Evolutionary conservation across 805 yeast species (phyloP).

Genomic region (Zygosaccharomyces bailii): DNA sequence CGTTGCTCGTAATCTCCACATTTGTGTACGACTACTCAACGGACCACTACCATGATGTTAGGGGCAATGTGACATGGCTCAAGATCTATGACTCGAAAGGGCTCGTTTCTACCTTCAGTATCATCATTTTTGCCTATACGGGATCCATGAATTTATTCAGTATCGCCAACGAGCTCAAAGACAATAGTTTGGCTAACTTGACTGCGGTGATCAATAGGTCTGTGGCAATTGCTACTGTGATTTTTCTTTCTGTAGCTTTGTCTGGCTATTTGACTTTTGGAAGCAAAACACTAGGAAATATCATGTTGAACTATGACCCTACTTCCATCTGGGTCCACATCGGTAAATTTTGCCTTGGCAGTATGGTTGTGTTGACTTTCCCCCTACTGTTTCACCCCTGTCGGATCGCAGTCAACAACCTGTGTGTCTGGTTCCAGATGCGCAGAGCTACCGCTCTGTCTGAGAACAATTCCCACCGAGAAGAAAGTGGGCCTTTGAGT

Average conservation of each 20-base stretch:
- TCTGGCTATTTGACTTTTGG: slow-evolving; percentile 76
- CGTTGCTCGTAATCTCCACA: slow-evolving; percentile 42
- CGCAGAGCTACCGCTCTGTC: slow-evolving; percentile 8
- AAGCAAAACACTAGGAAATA: slow-evolving; percentile 58
- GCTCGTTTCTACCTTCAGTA: slow-evolving; percentile 62
- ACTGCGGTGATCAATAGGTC: slow-evolving; percentile 45
- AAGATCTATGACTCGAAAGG: slow-evolving; percentile 44
- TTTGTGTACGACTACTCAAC: slow-evolving; percentile 39
- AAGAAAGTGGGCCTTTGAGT: slow-evolving; percentile 3
- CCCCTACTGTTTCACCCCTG: slow-evolving; percentile 83
- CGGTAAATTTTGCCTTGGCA: slow-evolving; percentile 61
- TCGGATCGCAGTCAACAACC: slow-evolving; percentile 67
- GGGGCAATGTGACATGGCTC: slow-evolving; percentile 43
- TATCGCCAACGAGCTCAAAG: slow-evolving; percentile 64
- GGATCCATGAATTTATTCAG: slow-evolving; percentile 81
- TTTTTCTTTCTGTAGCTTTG: slow-evolving; percentile 64
- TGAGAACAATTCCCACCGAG: slow-evolving; percentile 2
- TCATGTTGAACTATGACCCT: slow-evolving; percentile 62
- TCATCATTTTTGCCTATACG: slow-evolving; percentile 74
- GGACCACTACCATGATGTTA: slow-evolving; percentile 39
- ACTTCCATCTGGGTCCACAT: slow-evolving; percentile 44
- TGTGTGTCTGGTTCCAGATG: slow-evolving; percentile 46
- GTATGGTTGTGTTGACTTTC: slow-evolving; percentile 72
- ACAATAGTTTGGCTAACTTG: slow-evolving; percentile 49
- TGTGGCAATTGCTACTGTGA: slow-evolving; percentile 48